Conservation (phyloP, 257 asterid genomes). For the Nicotiana attenuata region DNA sequence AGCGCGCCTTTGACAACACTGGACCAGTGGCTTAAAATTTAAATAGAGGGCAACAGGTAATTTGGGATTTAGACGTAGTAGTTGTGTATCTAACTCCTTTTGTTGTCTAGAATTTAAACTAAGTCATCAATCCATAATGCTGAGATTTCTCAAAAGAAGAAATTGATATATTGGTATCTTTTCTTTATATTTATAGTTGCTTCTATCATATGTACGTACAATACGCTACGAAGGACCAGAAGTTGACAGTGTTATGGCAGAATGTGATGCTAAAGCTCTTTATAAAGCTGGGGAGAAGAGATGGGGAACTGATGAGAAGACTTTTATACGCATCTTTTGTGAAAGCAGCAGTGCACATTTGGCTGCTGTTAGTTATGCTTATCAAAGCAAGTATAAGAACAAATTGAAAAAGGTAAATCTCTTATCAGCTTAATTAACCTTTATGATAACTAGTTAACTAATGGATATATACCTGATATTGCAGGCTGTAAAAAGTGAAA, state of each 20-base stretch:
- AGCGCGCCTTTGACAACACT: too few species aligned
- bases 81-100: not conserved
- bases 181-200: slow-evolving; percentile 45
- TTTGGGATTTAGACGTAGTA: not conserved
- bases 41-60: not conserved
- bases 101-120: not conserved
- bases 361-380: slow-evolving; percentile 62
- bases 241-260: slow-evolving; percentile 59
- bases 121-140: not conserved
- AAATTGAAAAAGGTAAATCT: slow-evolving; percentile 59
- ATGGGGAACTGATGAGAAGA: slow-evolving; percentile 85
- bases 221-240: slow-evolving; percentile 88
- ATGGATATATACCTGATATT: slow-evolving; percentile 15
- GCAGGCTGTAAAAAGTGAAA: slow-evolving; percentile 88
- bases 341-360: slow-evolving; percentile 75
- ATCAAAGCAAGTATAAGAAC: slow-evolving; percentile 52
- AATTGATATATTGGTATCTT: not conserved
- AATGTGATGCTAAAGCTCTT: slow-evolving; percentile 80
- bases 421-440: not conserved
- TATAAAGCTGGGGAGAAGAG: slow-evolving; percentile 87
- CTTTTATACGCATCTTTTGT: slow-evolving; percentile 60
- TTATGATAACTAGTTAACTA: not conserved
- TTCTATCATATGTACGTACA: slow-evolving; percentile 47
- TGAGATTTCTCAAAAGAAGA: not conserved
- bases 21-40: too few species aligned